Conservation (phyloP, 176 grass and related monocot species). For the Stipa capillata region DNA sequence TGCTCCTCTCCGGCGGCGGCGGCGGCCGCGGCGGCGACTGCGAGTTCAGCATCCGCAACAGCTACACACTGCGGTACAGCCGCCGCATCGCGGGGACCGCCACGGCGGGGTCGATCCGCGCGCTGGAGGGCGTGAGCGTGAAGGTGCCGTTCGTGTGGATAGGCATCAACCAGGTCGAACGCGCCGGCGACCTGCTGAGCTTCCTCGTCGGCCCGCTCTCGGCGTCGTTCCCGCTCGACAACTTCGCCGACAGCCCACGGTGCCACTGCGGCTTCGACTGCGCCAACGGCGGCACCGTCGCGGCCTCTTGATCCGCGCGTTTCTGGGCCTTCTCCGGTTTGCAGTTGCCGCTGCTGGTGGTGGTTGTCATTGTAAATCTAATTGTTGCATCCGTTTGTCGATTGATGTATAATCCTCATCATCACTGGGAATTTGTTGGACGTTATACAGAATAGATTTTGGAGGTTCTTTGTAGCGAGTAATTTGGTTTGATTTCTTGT, state of each 20-base stretch:
- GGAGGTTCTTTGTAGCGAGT: too few relatives aligned
- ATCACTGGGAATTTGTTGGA: too few relatives aligned
- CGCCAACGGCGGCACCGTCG: background rate
- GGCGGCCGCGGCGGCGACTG: background rate
- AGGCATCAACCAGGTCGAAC: constrained; percentile 17
- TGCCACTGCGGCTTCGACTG: background rate
- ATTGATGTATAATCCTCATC: too few relatives aligned
- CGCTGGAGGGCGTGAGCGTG: constrained; percentile 35
- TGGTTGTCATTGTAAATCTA: too few relatives aligned
- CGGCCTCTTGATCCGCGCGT: background rate
- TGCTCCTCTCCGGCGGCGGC: constrained; percentile 25
- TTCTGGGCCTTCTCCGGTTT: background rate
- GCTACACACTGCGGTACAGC: constrained; percentile 30
- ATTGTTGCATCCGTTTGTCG: too few relatives aligned
- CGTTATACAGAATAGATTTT: too few relatives aligned
- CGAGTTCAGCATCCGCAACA: background rate
- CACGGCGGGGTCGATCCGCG: background rate
- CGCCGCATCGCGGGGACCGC: constrained; percentile 27
- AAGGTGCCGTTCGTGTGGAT: constrained; percentile 40
- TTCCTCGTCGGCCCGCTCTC: constrained; percentile 39
- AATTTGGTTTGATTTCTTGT: too few relatives aligned
- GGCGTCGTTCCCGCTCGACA: constrained; percentile 19
- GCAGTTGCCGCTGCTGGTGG: too few relatives aligned
- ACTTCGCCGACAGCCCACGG: constrained; percentile 27
- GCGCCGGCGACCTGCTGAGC: background rate